A percentile compares a stretch with the other conserved stretches of the same genome.
Evolutionary conservation across 768 basidiomycete genomes (phyloP).

Genomic region (Termitomyces sp.): DNA sequence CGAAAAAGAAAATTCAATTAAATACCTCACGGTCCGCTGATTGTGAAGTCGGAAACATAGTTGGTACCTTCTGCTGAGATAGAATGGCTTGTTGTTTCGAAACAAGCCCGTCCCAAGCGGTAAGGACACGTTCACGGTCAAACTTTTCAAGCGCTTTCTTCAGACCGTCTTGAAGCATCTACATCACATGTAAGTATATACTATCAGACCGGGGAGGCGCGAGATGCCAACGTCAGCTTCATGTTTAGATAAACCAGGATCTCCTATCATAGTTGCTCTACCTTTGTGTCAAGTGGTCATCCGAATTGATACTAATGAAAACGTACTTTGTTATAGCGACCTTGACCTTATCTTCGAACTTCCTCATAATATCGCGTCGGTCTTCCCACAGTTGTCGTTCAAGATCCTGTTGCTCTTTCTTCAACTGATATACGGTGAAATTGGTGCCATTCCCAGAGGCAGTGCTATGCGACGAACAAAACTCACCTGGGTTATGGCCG

Average conservation of each 20-base stretch:
- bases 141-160: slow-evolving; percentile 64
- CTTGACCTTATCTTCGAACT: slow-evolving; percentile 71
- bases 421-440: slow-evolving; percentile 45
- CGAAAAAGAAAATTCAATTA: not conserved
- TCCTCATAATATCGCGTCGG: slow-evolving; percentile 54
- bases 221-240: slow-evolving; percentile 52
- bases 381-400: slow-evolving; percentile 71
- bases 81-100: slow-evolving; percentile 66
- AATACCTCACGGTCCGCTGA: slow-evolving; percentile 52
- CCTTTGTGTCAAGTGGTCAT: slow-evolving; percentile 1
- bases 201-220: not conserved
- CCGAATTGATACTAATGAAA: not conserved
- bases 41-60: slow-evolving; percentile 61
- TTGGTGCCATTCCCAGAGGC: not conserved
- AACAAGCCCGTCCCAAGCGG: slow-evolving; percentile 76
- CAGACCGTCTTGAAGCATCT: slow-evolving; percentile 68
- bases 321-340: slow-evolving; percentile 63
- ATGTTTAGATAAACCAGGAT: slow-evolving; percentile 55
- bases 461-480: not conserved
- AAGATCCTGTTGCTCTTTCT: slow-evolving; percentile 64
- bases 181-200: slow-evolving; percentile 6
- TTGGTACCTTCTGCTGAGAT: slow-evolving; percentile 58
- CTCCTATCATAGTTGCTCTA: slow-evolving; percentile 69
- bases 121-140: slow-evolving; percentile 63
- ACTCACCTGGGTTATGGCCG: slow-evolving; percentile 48